Evolutionary conservation across 352 stramenopile species (phyloP).

Genomic region (Aphanomyces invadans): DNA sequence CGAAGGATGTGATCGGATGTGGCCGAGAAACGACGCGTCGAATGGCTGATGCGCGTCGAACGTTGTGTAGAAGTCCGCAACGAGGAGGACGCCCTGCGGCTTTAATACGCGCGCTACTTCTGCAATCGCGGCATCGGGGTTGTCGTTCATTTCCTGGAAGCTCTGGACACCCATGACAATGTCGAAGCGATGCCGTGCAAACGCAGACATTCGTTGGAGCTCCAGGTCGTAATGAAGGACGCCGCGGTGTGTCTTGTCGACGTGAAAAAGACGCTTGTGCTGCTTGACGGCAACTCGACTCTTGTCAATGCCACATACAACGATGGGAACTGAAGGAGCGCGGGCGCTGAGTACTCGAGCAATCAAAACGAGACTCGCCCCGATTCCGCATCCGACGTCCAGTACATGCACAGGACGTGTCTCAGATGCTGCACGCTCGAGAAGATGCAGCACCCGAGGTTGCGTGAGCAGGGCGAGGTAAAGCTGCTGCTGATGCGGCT

Average conservation of each 20-base stretch:
- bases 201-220: slow-evolving; percentile 14
- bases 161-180: slow-evolving; percentile 17
- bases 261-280: slow-evolving; percentile 19
- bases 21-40: slow-evolving; percentile 1
- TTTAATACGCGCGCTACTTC: slow-evolving; percentile 14
- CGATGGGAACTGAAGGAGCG: background rate
- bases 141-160: slow-evolving; percentile 12
- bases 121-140: slow-evolving; percentile 1
- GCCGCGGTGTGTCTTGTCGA: background rate
- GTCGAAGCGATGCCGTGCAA: slow-evolving; percentile 14
- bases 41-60: background rate
- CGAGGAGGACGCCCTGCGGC: background rate
- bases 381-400: slow-evolving; percentile 20
- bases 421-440: background rate
- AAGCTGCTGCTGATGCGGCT: slow-evolving; percentile 11
- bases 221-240: slow-evolving; percentile 20
- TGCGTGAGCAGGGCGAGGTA: slow-evolving; percentile 7
- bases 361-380: slow-evolving; percentile 9
- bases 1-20: background rate
- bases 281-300: slow-evolving; percentile 6
- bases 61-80: slow-evolving; percentile 12
- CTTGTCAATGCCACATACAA: slow-evolving; percentile 18
- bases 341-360: background rate
- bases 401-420: slow-evolving; percentile 2
- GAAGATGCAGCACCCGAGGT: slow-evolving; percentile 6